Conservation (phyloP, 495 filamentous ascomycete species). For the Aspergillus conjunctus region DNA sequence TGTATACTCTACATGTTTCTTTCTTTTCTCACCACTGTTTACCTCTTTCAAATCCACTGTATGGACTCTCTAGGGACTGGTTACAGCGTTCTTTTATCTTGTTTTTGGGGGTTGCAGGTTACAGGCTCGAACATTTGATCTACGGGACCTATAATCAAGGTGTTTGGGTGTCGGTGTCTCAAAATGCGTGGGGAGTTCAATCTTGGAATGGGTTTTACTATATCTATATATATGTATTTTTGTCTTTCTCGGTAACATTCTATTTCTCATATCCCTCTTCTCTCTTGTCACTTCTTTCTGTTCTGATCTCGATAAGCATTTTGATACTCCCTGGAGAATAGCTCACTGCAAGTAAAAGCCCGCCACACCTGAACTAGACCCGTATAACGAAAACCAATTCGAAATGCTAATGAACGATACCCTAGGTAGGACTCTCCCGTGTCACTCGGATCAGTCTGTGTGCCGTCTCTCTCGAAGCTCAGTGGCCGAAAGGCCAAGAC, state of each 20-base stretch:
- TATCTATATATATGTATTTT: not conserved
- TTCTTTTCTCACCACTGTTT: conserved; percentile 9
- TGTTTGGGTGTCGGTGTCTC: not conserved
- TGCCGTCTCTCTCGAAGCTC: not conserved
- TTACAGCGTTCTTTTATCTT: conserved; percentile 1
- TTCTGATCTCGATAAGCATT: not conserved
- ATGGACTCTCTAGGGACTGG: not conserved
- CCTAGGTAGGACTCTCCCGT: too few species aligned
- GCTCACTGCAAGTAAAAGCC: not conserved
- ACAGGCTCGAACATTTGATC: conserved; percentile 2
- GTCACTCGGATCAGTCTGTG: not conserved
- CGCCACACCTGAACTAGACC: not conserved
- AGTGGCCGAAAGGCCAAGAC: not conserved
- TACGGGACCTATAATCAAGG: not conserved
- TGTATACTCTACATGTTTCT: conserved; percentile 40
- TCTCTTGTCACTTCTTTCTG: not conserved
- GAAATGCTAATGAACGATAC: not conserved
- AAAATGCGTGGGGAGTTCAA: conserved; percentile 2
- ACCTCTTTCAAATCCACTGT: conserved; percentile 2
- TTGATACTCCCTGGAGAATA: too few species aligned
- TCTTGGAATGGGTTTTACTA: not conserved
- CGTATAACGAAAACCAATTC: not conserved
- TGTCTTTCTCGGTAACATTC: not conserved
- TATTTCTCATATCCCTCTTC: not conserved
- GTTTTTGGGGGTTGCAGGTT: not conserved